Conservation (phyloP, 1,284 basidiomycete genomes). For the Lignosus rhinocerotis region DNA sequence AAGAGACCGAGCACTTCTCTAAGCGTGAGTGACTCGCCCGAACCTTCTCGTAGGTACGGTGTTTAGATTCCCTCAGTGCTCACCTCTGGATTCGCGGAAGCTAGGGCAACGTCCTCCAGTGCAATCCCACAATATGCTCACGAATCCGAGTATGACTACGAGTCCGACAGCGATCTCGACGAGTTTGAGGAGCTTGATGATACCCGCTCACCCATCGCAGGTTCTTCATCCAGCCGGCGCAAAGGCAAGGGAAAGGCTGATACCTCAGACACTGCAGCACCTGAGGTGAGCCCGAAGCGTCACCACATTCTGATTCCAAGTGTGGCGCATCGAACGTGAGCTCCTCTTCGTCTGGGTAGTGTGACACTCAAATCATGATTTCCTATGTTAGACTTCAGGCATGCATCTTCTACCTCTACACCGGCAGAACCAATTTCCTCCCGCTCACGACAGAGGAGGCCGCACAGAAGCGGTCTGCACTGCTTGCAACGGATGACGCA, state of each 20-base stretch:
- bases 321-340: conserved; percentile 26
- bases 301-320: conserved; percentile 23
- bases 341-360: background rate
- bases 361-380: no score
- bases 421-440: conserved; percentile 27
- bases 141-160: conserved; percentile 28
- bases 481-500: conserved; percentile 5
- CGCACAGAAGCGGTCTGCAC: conserved; percentile 4
- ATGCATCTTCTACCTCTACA: conserved; percentile 28
- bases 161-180: conserved; percentile 31
- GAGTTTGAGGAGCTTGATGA: conserved; percentile 18
- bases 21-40: conserved; percentile 15
- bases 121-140: conserved; percentile 4
- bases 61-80: conserved; percentile 16
- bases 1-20: conserved; percentile 24
- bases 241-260: conserved; percentile 6
- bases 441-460: conserved; percentile 19
- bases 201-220: background rate
- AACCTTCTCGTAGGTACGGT: background rate
- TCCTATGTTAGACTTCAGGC: conserved; percentile 18
- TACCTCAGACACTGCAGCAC: background rate
- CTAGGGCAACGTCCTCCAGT: background rate
- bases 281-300: background rate
- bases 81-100: conserved; percentile 26
- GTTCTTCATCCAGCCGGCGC: background rate